Conservation (phyloP, 345 rosid genomes). For the Citrus mangshanensis region DNA sequence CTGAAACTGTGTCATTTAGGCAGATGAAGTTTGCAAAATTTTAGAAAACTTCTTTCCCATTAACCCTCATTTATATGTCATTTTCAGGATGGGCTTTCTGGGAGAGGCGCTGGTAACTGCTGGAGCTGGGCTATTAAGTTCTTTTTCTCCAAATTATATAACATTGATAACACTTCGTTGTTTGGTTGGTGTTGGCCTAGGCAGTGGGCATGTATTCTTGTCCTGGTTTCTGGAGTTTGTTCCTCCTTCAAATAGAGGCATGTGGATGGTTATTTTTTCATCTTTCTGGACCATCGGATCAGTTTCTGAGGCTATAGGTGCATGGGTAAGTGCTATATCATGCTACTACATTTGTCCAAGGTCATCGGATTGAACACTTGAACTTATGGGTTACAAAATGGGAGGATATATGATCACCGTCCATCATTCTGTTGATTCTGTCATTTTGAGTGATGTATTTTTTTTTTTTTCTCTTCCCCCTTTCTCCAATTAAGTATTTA, state of each 20-base stretch:
- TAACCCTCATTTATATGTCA: background rate
- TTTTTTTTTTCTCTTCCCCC: background rate
- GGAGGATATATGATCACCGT: background rate
- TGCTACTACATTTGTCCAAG: background rate
- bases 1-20: background rate
- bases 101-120: slow-evolving; percentile 42
- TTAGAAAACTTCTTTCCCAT: background rate
- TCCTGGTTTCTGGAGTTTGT: slow-evolving; percentile 66
- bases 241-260: slow-evolving; percentile 53
- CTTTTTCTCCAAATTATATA: slow-evolving; percentile 46
- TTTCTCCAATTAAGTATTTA: background rate
- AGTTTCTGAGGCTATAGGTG: slow-evolving; percentile 46
- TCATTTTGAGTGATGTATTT: background rate
- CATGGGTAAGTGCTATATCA: slow-evolving; percentile 43
- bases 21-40: background rate
- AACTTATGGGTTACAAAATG: background rate
- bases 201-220: slow-evolving; percentile 53
- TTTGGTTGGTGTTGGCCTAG: slow-evolving; percentile 57
- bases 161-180: slow-evolving; percentile 35
- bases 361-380: background rate
- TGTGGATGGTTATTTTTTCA: slow-evolving; percentile 55
- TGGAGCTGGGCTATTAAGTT: slow-evolving; percentile 51
- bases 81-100: slow-evolving; percentile 50
- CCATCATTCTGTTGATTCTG: no score
- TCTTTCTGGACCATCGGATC: slow-evolving; percentile 55